These are phyloP conservation scores for Xylaria palmicola DNA, from an alignment of 495 filamentous ascomycete genomes.

Conservation along the genomic window DNA sequence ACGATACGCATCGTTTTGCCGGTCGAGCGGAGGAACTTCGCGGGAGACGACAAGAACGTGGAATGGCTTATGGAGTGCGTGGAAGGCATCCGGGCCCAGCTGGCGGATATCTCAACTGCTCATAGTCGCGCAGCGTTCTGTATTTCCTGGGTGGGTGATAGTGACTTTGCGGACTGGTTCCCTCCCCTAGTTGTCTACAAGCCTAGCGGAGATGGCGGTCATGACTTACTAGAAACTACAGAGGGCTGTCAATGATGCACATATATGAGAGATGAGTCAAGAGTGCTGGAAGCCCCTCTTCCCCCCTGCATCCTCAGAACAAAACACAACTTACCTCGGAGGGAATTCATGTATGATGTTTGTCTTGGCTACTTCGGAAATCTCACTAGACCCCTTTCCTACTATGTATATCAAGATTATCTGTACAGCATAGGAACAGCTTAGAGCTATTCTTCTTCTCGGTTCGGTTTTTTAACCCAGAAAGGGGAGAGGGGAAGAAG, in stretches of 20 bases:
- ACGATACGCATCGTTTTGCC: conserved; percentile 2
- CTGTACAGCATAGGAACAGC: too few relatives aligned
- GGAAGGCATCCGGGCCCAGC: neutral
- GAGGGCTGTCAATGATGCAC: neutral
- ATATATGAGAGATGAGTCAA: too few relatives aligned
- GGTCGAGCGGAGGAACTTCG: neutral
- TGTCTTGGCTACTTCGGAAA: too few relatives aligned
- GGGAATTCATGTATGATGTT: neutral
- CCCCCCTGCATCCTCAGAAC: neutral
- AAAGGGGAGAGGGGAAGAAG: too few relatives aligned
- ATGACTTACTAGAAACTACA: neutral
- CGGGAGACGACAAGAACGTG: conserved; percentile 1
- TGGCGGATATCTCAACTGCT: neutral
- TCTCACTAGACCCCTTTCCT: too few relatives aligned
- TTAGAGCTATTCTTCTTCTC: too few relatives aligned
- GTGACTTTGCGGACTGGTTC: conserved; percentile 12
- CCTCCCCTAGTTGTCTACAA: conserved; percentile 9
- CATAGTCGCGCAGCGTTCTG: conserved; percentile 9
- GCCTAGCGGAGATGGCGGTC: conserved; percentile 1
- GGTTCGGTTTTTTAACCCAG: too few relatives aligned
- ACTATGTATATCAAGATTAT: too few relatives aligned
- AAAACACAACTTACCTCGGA: too few relatives aligned
- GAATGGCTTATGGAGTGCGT: conserved; percentile 1
- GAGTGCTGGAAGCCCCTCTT: too few relatives aligned
- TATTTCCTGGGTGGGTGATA: conserved; percentile 9